These are phyloP conservation scores for Trichophyton equinum DNA, from an alignment of 2,329 filamentous ascomycete genomes.

Conservation along the genomic window DNA sequence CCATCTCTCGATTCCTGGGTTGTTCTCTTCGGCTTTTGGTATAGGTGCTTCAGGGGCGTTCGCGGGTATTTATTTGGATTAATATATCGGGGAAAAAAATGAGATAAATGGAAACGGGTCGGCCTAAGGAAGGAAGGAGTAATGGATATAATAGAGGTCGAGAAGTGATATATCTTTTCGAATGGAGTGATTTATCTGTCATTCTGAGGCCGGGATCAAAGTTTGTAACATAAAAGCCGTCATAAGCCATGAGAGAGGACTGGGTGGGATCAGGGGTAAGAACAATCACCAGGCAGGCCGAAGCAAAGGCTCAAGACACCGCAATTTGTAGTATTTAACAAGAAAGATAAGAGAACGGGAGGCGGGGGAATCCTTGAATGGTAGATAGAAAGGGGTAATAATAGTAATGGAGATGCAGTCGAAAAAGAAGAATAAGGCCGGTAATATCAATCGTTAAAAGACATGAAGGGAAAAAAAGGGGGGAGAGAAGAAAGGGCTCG, in stretches of 20 bases:
- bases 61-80: no score
- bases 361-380: neutral
- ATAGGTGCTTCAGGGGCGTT: neutral
- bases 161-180: neutral
- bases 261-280: neutral
- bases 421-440: neutral
- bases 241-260: neutral
- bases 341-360: neutral
- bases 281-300: neutral
- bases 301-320: neutral
- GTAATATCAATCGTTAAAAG: conserved; percentile 2
- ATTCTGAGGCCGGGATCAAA: neutral
- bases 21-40: neutral
- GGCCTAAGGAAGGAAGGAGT: neutral
- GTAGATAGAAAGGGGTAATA: no score
- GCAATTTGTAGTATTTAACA: neutral
- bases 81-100: no score
- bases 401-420: neutral
- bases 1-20: neutral
- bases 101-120: no score
- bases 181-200: neutral
- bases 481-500: neutral
- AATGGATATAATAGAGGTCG: neutral
- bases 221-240: neutral
- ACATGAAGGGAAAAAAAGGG: neutral